These are phyloP conservation scores for Coniella vitis DNA, from an alignment of 2,329 filamentous ascomycete species.

Conservation along the genomic window DNA sequence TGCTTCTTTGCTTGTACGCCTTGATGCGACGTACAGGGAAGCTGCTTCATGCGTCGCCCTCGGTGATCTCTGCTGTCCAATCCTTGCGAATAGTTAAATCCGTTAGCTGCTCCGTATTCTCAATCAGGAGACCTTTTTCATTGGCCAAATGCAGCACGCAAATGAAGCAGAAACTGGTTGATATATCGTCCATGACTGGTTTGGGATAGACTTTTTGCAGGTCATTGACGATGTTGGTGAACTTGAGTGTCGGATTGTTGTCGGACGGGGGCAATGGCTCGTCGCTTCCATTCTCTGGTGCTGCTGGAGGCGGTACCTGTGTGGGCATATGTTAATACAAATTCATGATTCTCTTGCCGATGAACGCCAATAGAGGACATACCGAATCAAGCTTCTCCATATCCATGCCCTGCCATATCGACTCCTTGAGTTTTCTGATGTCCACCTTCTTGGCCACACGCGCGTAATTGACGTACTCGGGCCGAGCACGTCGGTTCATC, in stretches of 20 bases:
- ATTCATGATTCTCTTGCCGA: not conserved
- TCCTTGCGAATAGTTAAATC: constrained; percentile 58
- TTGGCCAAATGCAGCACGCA: constrained; percentile 86
- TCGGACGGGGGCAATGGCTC: constrained; percentile 21
- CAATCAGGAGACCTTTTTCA: constrained; percentile 79
- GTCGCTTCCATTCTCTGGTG: constrained; percentile 24
- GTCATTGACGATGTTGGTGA: constrained; percentile 87
- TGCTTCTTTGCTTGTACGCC: not conserved
- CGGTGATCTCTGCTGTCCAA: constrained; percentile 51
- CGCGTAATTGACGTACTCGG: constrained; percentile 65
- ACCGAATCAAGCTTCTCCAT: constrained; percentile 45
- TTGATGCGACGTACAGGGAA: not conserved
- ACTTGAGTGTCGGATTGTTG: constrained; percentile 59
- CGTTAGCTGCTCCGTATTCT: constrained; percentile 51
- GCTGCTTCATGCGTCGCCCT: constrained; percentile 20
- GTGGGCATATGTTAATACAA: constrained; percentile 1
- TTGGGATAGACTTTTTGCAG: constrained; percentile 81
- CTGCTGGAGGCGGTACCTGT: constrained; percentile 29
- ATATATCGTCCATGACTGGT: constrained; percentile 85
- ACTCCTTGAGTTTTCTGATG: constrained; percentile 60
- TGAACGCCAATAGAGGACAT: constrained; percentile 22
- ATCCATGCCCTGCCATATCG: constrained; percentile 62
- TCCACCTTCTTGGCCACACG: constrained; percentile 67
- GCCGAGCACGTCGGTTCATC: constrained; percentile 55
- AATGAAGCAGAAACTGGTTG: constrained; percentile 90